phyloP scores from a whole-genome alignment of 768 basidiomycete genomes.

The Tricholoma hemisulphureum region DNA sequence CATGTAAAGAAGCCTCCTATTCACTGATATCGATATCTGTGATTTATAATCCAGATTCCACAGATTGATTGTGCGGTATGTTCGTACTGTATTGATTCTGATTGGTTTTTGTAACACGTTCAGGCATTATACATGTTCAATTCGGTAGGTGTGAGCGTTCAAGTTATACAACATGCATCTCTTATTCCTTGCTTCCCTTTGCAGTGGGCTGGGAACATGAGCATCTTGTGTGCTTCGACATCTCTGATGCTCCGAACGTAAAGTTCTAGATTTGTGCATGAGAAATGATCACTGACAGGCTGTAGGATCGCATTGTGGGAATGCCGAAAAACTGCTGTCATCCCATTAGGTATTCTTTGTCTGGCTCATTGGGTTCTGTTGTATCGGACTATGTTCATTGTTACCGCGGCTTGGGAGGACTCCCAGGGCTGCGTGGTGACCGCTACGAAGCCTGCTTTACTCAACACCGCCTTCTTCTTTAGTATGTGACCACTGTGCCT shows the following conservation, averaged over 20 bases:
- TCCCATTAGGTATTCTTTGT: constrained; percentile 54
- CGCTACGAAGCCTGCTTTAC: constrained; percentile 52
- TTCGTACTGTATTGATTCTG: constrained; percentile 9
- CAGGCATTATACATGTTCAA: constrained; percentile 69
- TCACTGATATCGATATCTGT: constrained; percentile 10
- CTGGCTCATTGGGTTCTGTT: constrained; percentile 65
- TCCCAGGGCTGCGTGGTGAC: constrained; percentile 46
- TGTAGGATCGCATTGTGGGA: constrained; percentile 70
- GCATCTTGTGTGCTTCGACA: constrained; percentile 63
- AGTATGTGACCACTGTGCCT: constrained; percentile 43
- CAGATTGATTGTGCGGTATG: constrained; percentile 63
- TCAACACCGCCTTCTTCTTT: constrained; percentile 68
- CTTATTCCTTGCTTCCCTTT: constrained; percentile 2
- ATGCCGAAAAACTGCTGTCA: constrained; percentile 47
- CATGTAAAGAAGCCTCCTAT: constrained; percentile 31
- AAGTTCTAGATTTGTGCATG: constrained; percentile 15
- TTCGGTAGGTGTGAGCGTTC: constrained; percentile 50
- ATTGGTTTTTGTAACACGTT: constrained; percentile 2
- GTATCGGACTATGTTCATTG: constrained; percentile 69
- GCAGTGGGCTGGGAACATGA: constrained; percentile 64
- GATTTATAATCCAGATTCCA: not conserved
- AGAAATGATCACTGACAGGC: constrained; percentile 7
- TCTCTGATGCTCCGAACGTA: constrained; percentile 74
- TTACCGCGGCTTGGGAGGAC: constrained; percentile 55
- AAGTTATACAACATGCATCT: not conserved